These are phyloP conservation scores for Suhomyces sp. DNA, from an alignment of 805 yeast genomes.

Conservation along the genomic window DNA sequence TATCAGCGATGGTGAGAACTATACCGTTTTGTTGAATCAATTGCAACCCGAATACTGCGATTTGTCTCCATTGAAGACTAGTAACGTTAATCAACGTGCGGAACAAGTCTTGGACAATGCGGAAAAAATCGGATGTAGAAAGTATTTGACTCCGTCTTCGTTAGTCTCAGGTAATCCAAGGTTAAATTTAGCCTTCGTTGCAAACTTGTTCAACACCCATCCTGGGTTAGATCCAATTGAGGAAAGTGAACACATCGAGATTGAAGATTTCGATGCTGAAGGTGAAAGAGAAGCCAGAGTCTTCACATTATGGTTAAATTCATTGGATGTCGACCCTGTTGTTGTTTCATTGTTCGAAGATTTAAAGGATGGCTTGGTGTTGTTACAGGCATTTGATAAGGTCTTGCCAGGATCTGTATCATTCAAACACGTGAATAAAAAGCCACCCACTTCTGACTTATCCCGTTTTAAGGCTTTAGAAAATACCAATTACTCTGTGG, in stretches of 20 bases:
- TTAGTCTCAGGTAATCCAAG: slow-evolving; percentile 95
- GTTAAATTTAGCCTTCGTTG: slow-evolving; percentile 94
- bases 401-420: slow-evolving; percentile 92
- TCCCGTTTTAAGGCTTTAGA: slow-evolving; percentile 93
- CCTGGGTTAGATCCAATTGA: slow-evolving; percentile 97
- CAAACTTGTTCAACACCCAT: slow-evolving; percentile 92
- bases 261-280: slow-evolving; percentile 98
- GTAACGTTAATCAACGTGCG: slow-evolving; percentile 76
- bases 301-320: slow-evolving; percentile 95
- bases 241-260: slow-evolving; percentile 86
- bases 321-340: slow-evolving; percentile 94
- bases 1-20: slow-evolving; percentile 92
- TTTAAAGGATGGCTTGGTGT: slow-evolving; percentile 84
- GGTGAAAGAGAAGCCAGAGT: slow-evolving; percentile 99
- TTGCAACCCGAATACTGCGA: slow-evolving; percentile 83
- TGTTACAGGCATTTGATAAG: slow-evolving; percentile 91
- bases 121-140: slow-evolving; percentile 87
- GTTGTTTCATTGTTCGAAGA: slow-evolving; percentile 91
- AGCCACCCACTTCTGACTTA: slow-evolving; percentile 76
- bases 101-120: slow-evolving; percentile 85
- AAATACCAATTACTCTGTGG: slow-evolving; percentile 98
- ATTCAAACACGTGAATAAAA: slow-evolving; percentile 75
- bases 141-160: slow-evolving; percentile 90
- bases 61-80: slow-evolving; percentile 74
- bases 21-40: slow-evolving; percentile 85